Base-by-base conservation (phyloP, 1,284 basidiomycete genomes). In the Exsudoporus floridanus region DNA sequence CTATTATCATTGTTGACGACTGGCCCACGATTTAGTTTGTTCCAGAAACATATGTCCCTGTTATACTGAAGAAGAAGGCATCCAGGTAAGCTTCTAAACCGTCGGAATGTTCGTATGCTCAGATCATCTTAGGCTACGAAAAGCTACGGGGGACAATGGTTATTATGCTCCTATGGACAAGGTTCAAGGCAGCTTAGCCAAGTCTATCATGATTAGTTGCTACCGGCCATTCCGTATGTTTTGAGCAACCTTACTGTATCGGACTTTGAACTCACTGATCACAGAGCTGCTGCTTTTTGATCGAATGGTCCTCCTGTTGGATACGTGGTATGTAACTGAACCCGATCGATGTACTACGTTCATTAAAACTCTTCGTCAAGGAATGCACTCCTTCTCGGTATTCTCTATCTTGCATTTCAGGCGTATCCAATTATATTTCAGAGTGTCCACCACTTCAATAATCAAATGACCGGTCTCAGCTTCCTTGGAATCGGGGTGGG, bases 11-110 rank as follows among this genome's bases (percentile, higher is more conserved):
- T 16, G 7, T 45, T 53, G 36, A 53, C 12, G 18, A 33, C 33
- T 19, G 16, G 7, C 35, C 23, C 19, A 5, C 46, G 12, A 1
- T 37, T 6, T 48, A 81, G 78, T 60, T 81, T 47, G 81, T 91
- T 0, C 88, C 89, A 0, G 92, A 94, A 70, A 93, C 91, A 0
- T 92, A 83, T 63, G 69, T 70, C 2, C 88, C 90, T 0, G 75
- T 84, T 6, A 70, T 94, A 3, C 68, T 86, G 16, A 79, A 82
- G 71, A 62, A 62, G 59, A 78, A 90, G 73, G 77, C 90, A 38
- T 50, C 45, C 21, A 67, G 52, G 66, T 66, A 47, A 41, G 18
- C 5, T 16, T 31, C 1, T 27, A 30, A 9, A 6, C 18, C 2
- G 8, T 23, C 21, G 7, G 13, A 23, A 12, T 23, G n/a, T 28